phyloP scores from a whole-genome alignment of 2,329 filamentous ascomycete species.

The Arthrobotrys conoides region DNA sequence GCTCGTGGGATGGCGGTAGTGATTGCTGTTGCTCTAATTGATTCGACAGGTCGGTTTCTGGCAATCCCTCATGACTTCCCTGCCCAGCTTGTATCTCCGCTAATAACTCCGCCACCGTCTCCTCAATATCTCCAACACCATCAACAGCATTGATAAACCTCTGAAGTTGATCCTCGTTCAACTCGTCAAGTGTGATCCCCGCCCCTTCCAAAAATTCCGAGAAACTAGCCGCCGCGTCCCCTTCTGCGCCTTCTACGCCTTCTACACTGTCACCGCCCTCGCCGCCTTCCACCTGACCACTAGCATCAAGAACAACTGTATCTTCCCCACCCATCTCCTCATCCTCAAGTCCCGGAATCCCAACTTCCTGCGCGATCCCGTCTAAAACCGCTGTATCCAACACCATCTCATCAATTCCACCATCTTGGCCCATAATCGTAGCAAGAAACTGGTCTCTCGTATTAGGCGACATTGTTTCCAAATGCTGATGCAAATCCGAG shows the following conservation, averaged over 20 bases:
- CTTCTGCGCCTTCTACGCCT: not conserved
- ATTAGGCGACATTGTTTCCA: slow-evolving; percentile 47
- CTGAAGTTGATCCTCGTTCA: slow-evolving; percentile 52
- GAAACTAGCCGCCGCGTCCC: slow-evolving; percentile 23
- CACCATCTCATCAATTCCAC: slow-evolving; percentile 33
- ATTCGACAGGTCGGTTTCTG: not conserved
- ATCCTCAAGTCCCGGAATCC: slow-evolving; percentile 1
- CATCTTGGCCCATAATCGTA: slow-evolving; percentile 37
- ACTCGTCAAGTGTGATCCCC: slow-evolving; percentile 52
- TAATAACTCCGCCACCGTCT: slow-evolving; percentile 34
- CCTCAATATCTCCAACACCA: slow-evolving; percentile 45
- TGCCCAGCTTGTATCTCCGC: slow-evolving; percentile 39
- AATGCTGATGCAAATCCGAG: slow-evolving; percentile 48
- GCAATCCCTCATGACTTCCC: not conserved
- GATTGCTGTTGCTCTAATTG: not conserved
- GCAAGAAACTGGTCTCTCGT: slow-evolving; percentile 38
- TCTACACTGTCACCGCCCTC: not conserved
- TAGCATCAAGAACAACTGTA: not conserved
- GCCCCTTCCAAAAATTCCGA: slow-evolving; percentile 46
- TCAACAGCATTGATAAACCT: slow-evolving; percentile 59
- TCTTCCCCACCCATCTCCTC: not conserved
- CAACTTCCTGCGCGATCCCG: not conserved
- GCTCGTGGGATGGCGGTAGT: not conserved
- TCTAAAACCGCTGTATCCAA: slow-evolving; percentile 14
- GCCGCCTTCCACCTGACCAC: not conserved